Evolutionary conservation across 169 alveolate genomes (phyloP).

Genomic region (Plasmodium gaboni): DNA sequence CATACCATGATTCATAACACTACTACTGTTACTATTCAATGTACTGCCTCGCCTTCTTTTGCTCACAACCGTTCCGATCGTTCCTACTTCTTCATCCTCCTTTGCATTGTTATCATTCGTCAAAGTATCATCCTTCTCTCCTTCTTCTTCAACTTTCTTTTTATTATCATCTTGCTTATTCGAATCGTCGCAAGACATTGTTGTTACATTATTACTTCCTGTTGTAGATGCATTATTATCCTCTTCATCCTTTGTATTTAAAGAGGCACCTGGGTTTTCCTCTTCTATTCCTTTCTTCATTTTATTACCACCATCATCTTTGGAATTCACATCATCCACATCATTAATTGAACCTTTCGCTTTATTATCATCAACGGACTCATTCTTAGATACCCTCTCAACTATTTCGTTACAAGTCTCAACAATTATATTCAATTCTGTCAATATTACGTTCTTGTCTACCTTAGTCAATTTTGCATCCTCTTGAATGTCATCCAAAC

Average conservation of each 20-base stretch:
- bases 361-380: slow-evolving; percentile 56
- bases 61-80: no score
- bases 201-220: slow-evolving; percentile 77
- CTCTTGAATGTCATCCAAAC: slow-evolving; percentile 87
- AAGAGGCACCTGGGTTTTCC: not conserved
- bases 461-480: slow-evolving; percentile 87
- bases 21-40: no score
- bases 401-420: slow-evolving; percentile 82
- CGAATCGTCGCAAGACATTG: not conserved
- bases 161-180: slow-evolving; percentile 8
- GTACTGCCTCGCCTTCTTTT: no score
- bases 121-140: not conserved
- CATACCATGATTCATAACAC: no score
- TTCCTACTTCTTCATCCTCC: slow-evolving; percentile 72
- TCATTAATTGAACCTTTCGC: slow-evolving; percentile 25
- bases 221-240: slow-evolving; percentile 16
- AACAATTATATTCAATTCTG: slow-evolving; percentile 84
- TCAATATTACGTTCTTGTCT: slow-evolving; percentile 84
- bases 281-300: slow-evolving; percentile 29
- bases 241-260: slow-evolving; percentile 39
- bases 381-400: slow-evolving; percentile 37
- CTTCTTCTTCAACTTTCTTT: slow-evolving; percentile 11
- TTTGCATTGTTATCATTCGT: slow-evolving; percentile 39
- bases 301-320: slow-evolving; percentile 17
- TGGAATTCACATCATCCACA: slow-evolving; percentile 10